Percentiles rank a stretch among this genome's conserved stretches.
Evolutionary conservation across 495 filamentous ascomycete genomes (phyloP).

Genomic region (Penicillium waksmanii): DNA sequence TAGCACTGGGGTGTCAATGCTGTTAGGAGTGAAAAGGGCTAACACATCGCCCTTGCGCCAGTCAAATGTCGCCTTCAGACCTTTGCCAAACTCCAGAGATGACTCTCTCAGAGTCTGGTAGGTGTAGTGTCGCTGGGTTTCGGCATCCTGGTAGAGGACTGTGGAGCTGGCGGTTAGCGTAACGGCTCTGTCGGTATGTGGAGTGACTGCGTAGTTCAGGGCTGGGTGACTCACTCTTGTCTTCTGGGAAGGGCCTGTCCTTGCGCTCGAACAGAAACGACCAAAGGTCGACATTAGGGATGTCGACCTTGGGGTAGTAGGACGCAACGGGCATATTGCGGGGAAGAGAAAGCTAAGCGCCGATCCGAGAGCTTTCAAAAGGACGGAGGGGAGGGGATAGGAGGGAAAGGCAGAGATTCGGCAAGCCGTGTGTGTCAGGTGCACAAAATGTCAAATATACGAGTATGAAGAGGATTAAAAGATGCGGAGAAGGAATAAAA

Average conservation of each 20-base stretch:
- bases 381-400: not conserved
- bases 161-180: constrained; percentile 17
- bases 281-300: constrained; percentile 66
- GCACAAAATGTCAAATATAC: not conserved
- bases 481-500: not conserved
- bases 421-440: not conserved
- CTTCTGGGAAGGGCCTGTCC: constrained; percentile 65
- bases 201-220: too few species aligned
- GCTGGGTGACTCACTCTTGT: constrained; percentile 37
- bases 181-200: not conserved
- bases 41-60: constrained; percentile 85
- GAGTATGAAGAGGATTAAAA: not conserved
- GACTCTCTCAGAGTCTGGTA: constrained; percentile 67
- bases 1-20: constrained; percentile 70
- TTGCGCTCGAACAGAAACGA: constrained; percentile 79
- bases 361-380: constrained; percentile 19
- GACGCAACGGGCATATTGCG: constrained; percentile 49
- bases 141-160: constrained; percentile 83
- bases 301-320: constrained; percentile 38
- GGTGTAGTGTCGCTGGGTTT: constrained; percentile 74
- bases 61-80: constrained; percentile 68
- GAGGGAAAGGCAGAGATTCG: not conserved
- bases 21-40: constrained; percentile 72
- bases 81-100: constrained; percentile 77
- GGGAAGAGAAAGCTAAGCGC: constrained; percentile 21